These are phyloP conservation scores for Mrakia frigida DNA, from an alignment of 768 basidiomycete genomes.

Conservation along the genomic window DNA sequence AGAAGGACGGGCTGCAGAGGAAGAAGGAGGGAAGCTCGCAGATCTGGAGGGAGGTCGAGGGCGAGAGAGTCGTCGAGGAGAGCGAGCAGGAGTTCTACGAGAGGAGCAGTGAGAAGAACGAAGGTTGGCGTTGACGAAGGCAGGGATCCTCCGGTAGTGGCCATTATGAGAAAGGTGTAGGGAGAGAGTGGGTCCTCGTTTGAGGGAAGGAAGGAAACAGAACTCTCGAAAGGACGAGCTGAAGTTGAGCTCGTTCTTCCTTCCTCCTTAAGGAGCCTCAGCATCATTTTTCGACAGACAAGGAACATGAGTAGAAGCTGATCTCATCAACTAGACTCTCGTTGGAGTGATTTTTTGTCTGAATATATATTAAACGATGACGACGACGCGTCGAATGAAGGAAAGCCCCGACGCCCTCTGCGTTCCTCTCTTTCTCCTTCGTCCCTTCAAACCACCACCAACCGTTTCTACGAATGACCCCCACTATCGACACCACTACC, in stretches of 20 bases:
- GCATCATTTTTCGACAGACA: too few species aligned
- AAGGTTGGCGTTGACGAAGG: constrained; percentile 1
- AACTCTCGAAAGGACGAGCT: too few species aligned
- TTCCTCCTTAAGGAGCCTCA: too few species aligned
- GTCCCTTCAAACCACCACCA: neutral
- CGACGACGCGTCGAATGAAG: too few species aligned
- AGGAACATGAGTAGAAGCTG: too few species aligned
- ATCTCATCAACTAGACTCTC: too few species aligned
- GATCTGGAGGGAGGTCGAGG: neutral
- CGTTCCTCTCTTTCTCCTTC: neutral
- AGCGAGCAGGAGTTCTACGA: constrained; percentile 11
- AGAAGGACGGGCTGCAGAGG: neutral
- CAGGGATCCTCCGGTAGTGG: neutral
- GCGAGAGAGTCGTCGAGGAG: neutral
- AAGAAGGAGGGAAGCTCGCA: neutral
- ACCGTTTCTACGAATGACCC: neutral
- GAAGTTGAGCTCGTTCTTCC: too few species aligned
- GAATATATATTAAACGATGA: too few species aligned
- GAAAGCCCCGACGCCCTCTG: neutral
- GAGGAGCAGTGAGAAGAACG: constrained; percentile 2
- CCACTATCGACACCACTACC: neutral
- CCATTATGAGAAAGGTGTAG: neutral
- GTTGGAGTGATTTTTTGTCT: too few species aligned
- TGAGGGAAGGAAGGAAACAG: neutral
- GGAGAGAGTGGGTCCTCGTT: neutral